Conservation (phyloP, 2,329 filamentous ascomycete genomes). For the Phaeoacremonium minimum region DNA sequence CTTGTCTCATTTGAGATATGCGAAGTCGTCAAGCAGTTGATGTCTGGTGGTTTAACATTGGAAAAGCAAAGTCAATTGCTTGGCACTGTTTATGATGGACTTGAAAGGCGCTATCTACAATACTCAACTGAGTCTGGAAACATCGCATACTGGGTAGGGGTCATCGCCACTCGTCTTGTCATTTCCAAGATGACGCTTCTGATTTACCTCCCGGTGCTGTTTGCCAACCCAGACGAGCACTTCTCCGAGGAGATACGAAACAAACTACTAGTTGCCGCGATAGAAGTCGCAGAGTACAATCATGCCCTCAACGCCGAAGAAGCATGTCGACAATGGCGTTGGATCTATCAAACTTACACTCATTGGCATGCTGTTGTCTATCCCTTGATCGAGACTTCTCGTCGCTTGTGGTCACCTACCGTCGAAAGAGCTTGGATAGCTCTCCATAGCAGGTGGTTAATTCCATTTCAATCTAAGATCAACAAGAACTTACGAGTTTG, state of each 20-base stretch:
- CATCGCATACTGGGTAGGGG: conserved; percentile 30
- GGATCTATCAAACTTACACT: conserved; percentile 55
- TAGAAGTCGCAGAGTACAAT: conserved; percentile 52
- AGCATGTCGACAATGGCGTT: conserved; percentile 46
- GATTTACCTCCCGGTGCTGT: conserved; percentile 69
- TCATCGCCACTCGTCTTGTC: conserved; percentile 54
- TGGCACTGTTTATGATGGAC: conserved; percentile 35
- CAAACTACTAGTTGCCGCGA: conserved; percentile 42
- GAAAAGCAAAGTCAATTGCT: conserved; percentile 38
- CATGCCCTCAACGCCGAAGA: conserved; percentile 46
- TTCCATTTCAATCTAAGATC: conserved; percentile 22
- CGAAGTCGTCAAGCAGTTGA: conserved; percentile 30
- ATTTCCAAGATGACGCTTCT: conserved; percentile 76
- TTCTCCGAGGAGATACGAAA: conserved; percentile 32
- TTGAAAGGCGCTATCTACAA: conserved; percentile 38
- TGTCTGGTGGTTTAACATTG: conserved; percentile 23
- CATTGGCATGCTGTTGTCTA: conserved; percentile 57
- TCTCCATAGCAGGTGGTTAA: conserved; percentile 38
- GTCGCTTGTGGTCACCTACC: conserved; percentile 36
- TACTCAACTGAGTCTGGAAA: conserved; percentile 24
- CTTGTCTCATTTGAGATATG: conserved; percentile 35
- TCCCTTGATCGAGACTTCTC: conserved; percentile 44
- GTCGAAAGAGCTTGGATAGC: conserved; percentile 43
- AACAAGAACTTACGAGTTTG: conserved; percentile 29
- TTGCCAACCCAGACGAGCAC: conserved; percentile 31